Percentiles rank a stretch among this genome's conserved stretches.
phyloP scores from a whole-genome alignment of 345 rosid genomes.

The Corchorus olitorius region DNA sequence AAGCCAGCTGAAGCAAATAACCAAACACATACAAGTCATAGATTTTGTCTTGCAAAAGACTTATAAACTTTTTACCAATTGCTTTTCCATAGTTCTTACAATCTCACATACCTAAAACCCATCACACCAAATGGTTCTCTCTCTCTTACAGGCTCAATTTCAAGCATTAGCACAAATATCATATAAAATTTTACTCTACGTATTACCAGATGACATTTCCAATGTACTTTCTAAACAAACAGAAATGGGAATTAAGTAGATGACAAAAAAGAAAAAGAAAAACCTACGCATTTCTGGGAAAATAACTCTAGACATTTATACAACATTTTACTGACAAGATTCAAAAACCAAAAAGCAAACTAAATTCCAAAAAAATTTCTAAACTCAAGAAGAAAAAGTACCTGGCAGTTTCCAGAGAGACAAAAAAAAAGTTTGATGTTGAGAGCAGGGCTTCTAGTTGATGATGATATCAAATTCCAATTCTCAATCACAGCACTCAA shows the following conservation, averaged over 20 bases:
- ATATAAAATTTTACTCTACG: background rate
- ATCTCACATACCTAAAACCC: background rate
- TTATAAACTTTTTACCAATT: background rate
- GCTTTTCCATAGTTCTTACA: background rate
- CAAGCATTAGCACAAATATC: background rate
- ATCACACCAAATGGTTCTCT: background rate
- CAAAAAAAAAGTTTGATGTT: background rate
- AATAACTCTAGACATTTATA: background rate
- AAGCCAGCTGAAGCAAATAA: background rate
- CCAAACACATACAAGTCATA: background rate
- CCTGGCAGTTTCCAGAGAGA: slow-evolving; percentile 10
- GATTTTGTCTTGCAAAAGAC: background rate
- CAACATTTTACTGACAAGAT: background rate
- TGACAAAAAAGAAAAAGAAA: background rate
- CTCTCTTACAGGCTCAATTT: background rate
- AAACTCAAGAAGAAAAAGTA: background rate
- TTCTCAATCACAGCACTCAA: background rate
- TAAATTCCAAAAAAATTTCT: background rate
- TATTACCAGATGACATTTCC: background rate
- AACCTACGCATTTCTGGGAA: background rate
- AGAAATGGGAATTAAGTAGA: background rate
- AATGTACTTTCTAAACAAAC: background rate
- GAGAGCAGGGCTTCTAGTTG: background rate
- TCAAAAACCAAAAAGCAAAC: background rate
- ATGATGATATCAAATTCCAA: background rate